These are phyloP conservation scores for Acanthamoeba lenticulata DNA, from an alignment of 208 protist species.

Conservation along the genomic window DNA sequence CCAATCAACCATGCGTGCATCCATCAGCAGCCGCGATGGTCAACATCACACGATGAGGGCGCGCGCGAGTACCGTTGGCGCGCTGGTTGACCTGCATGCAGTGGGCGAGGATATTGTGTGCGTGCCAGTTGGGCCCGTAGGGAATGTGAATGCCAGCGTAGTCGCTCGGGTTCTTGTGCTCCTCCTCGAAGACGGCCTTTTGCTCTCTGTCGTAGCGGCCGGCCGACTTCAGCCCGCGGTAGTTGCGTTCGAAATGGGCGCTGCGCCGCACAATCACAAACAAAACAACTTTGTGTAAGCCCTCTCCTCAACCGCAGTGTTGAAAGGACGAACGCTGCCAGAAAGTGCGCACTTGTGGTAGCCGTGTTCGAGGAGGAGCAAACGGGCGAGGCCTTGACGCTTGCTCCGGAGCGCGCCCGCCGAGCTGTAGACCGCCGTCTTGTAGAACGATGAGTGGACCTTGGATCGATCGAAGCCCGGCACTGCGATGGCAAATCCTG, in stretches of 20 bases:
- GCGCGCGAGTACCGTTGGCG: background rate
- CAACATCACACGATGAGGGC: background rate
- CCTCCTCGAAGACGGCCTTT: background rate
- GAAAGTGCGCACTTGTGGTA: background rate
- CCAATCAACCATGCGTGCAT: background rate
- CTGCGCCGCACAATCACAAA: background rate
- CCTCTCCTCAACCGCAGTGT: background rate
- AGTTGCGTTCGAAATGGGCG: background rate
- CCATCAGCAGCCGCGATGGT: background rate
- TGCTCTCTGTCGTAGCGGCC: background rate
- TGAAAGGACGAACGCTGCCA: background rate
- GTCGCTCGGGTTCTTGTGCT: background rate
- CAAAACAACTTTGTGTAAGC: no score
- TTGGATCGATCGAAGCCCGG: background rate
- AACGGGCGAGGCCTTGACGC: background rate
- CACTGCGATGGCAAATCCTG: background rate
- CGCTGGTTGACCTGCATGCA: background rate
- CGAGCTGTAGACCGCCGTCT: background rate
- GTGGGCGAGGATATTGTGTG: background rate
- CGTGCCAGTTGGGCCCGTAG: background rate
- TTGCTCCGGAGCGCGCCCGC: background rate
- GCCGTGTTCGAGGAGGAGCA: background rate
- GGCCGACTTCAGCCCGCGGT: background rate
- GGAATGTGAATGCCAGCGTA: background rate
- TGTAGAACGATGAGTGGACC: background rate